Evolutionary conservation across 164 flowering plant species (phyloP).

Genomic region (Kingdonia uniflora): DNA sequence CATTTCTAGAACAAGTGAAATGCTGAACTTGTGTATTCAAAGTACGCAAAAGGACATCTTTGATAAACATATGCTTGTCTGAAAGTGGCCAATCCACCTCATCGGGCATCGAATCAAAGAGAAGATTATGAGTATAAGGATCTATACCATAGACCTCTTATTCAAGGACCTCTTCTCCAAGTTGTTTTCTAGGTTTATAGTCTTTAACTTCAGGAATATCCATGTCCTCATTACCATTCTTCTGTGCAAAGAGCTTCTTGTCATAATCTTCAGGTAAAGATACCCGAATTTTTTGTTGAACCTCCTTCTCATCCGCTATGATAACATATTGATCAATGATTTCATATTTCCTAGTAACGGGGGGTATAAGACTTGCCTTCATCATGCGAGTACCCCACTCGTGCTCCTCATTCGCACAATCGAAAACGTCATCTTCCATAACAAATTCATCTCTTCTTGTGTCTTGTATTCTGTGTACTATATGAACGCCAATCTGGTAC

Average conservation of each 20-base stretch:
- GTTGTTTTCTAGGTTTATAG: slow-evolving; percentile 79
- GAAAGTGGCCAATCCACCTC: slow-evolving; percentile 63
- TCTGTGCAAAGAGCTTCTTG: slow-evolving; percentile 77
- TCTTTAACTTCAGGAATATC: slow-evolving; percentile 97
- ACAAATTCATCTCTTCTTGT: slow-evolving; percentile 32
- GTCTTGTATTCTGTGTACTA: slow-evolving; percentile 40
- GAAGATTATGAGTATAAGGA: slow-evolving; percentile 94
- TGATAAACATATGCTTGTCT: slow-evolving; percentile 81
- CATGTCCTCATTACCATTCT: slow-evolving; percentile 81
- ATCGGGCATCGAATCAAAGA: slow-evolving; percentile 96
- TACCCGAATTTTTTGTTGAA: slow-evolving; percentile 82
- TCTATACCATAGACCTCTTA: slow-evolving; percentile 99
- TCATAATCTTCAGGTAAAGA: slow-evolving; percentile 90
- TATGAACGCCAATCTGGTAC: too few relatives aligned
- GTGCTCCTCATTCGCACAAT: slow-evolving; percentile 62
- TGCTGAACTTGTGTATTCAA: slow-evolving; percentile 70
- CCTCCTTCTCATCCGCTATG: slow-evolving; percentile 87
- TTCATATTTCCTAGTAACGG: slow-evolving; percentile 96
- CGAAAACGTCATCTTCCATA: slow-evolving; percentile 44
- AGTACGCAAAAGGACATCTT: slow-evolving; percentile 71
- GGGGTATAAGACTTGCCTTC: slow-evolving; percentile 94
- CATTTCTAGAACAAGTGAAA: slow-evolving; percentile 76
- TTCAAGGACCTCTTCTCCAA: slow-evolving; percentile 88
- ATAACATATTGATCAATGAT: slow-evolving; percentile 85
- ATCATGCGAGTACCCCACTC: slow-evolving; percentile 99